Percentiles rank a stretch among this genome's conserved stretches.
Evolutionary conservation across 192 early-diverging fungal genomes (phyloP).

Genomic region (Blastocladiella britannica): DNA sequence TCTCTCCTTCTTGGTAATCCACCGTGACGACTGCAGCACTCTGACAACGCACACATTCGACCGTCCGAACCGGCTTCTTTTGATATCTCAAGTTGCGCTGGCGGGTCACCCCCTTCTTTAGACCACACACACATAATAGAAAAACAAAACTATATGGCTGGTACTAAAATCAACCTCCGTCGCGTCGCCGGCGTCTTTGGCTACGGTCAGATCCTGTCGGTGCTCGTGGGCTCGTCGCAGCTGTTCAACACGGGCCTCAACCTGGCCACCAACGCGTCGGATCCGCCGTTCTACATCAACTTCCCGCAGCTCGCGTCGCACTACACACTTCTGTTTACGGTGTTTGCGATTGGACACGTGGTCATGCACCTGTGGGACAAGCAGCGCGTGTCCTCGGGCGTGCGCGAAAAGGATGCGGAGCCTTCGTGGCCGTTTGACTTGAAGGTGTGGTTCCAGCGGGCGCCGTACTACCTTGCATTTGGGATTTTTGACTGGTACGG

Average conservation of each 20-base stretch:
- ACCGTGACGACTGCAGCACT: no score
- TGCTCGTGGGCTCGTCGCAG: background rate
- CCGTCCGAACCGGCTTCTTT: no score
- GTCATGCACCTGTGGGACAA: no score
- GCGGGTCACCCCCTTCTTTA: no score
- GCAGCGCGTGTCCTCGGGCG: no score
- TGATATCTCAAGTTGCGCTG: no score
- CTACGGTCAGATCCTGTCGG: background rate
- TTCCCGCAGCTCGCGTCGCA: background rate
- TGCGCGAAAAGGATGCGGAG: background rate
- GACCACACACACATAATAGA: no score
- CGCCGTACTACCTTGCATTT: background rate
- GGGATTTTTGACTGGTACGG: background rate
- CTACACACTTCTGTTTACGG: background rate
- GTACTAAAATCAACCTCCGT: background rate
- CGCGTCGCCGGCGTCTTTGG: background rate
- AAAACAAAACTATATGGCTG: no score
- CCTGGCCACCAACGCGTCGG: background rate
- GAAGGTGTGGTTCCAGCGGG: background rate
- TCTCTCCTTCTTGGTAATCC: no score
- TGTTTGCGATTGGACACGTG: background rate
- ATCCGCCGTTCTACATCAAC: background rate
- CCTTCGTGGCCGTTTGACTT: background rate
- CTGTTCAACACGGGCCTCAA: background rate
- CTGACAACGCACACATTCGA: no score